Evolutionary conservation across 148 eudicot species (phyloP), one percentile per base, ranked within the genome.

Genomic region (Linanthus parryae): DNA sequence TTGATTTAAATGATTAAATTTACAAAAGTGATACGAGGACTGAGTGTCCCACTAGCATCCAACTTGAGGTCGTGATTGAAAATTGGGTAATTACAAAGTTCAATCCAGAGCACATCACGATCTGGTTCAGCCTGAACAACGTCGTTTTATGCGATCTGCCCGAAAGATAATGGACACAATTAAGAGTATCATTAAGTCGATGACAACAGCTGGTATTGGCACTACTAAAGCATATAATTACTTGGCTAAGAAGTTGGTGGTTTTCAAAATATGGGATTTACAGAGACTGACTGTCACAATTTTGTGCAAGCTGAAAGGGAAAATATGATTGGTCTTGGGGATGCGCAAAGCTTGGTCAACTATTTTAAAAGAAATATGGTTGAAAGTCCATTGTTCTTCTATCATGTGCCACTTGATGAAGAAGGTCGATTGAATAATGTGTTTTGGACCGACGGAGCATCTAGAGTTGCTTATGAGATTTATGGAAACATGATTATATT

Each of bases 401-500:
- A 10, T 41, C n/a, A n/a, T n/a, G n/a, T n/a, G n/a, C 15, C 26
- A 48, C 17, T 48, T 8, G 52, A 48, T 48, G 34, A 48, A 26
- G 16, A 48, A 48, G n/a, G n/a, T 26, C 16, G 52, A n/a, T 11
- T 48, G 9, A 26, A 4, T 0, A 25, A 23, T 27, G 16, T 51
- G 8, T 33, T 51, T 12, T 33, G 39, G 24, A 18, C 25, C 24
- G 40, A 51, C 34, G 55, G 55, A 6, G 3, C 18, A 0, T 51
- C 40, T 7, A 51, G 21, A 12, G 8, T 51, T 0, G 43, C 45
- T 23, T 58, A 58, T 15, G 4, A 23, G 18, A 20, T 14, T 58
- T 46, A 22, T 12, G 62, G 13, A 34, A 58, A 8, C 35, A 17
- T 56, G 7, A 24, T 58, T 5, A 23, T 58, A 2, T 49, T 45